Percentiles rank a stretch among this genome's conserved stretches.
phyloP scores from a whole-genome alignment of 176 grass and related monocot species.

The Zea luxurians region DNA sequence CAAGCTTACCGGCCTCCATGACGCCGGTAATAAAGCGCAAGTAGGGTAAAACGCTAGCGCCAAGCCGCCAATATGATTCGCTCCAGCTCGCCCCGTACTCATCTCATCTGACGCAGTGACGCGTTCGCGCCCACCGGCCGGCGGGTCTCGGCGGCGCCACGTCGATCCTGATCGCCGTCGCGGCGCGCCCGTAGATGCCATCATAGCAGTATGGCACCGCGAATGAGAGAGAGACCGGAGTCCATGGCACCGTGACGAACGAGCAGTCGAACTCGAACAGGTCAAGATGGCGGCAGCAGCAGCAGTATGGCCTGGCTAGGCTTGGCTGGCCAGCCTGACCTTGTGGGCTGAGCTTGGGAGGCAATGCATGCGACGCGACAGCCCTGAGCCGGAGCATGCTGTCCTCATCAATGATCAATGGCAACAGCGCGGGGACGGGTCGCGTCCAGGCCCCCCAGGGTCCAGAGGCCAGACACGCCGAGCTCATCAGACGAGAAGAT shows the following conservation, averaged over 20 bases:
- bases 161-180: not conserved
- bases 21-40: not conserved
- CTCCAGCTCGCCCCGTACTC: not conserved
- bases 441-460: not conserved
- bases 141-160: not conserved
- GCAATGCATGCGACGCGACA: not conserved
- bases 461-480: conserved; percentile 6
- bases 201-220: not conserved
- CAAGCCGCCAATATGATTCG: not conserved
- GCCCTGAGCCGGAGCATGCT: conserved; percentile 11
- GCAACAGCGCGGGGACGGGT: not conserved
- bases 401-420: conserved; percentile 40
- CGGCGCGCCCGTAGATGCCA: not conserved
- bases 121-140: not conserved
- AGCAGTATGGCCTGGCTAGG: not conserved
- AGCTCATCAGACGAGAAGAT: conserved; percentile 3
- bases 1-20: not conserved
- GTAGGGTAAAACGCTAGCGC: not conserved
- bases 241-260: not conserved
- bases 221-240: not conserved
- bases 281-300: not conserved
- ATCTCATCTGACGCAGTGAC: not conserved
- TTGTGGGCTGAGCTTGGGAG: not conserved
- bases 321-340: not conserved
- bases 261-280: not conserved